A percentile compares a stretch with the other conserved stretches of the same genome.
phyloP scores from a whole-genome alignment of 139 green algal species.

The Chlamydomonas schloesseri region DNA sequence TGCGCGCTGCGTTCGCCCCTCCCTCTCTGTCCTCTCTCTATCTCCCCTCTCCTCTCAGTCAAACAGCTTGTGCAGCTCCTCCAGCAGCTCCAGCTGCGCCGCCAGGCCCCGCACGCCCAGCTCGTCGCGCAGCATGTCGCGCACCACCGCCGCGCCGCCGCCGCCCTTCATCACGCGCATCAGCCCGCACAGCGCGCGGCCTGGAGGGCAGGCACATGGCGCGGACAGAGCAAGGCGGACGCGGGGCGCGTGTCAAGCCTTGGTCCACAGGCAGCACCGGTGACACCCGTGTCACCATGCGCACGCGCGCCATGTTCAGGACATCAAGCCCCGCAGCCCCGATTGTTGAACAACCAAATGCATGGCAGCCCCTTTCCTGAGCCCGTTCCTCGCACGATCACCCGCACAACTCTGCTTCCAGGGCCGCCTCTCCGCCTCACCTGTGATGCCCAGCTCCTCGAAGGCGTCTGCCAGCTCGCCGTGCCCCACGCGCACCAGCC shows the following conservation, averaged over 20 bases:
- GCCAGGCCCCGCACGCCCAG: conserved; percentile 25
- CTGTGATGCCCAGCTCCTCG: conserved; percentile 17
- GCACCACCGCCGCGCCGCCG: conserved; percentile 28
- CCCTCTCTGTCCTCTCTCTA: not conserved
- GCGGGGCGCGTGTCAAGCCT: too few relatives aligned
- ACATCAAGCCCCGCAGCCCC: too few relatives aligned
- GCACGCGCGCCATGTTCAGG: too few relatives aligned
- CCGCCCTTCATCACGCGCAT: conserved; percentile 32
- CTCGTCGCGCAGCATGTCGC: conserved; percentile 26
- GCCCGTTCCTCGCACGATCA: too few relatives aligned
- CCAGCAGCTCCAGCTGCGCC: conserved; percentile 36
- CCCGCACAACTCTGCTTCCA: too few relatives aligned
- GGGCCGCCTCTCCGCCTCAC: too few relatives aligned
- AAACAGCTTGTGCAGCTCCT: conserved; percentile 51
- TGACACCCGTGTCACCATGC: too few relatives aligned
- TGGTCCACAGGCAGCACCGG: too few relatives aligned
- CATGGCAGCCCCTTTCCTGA: too few relatives aligned
- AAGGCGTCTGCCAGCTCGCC: conserved; percentile 15
- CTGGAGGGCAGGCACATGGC: not conserved
- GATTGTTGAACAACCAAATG: too few relatives aligned
- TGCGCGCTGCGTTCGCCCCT: too few relatives aligned
- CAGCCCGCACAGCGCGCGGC: conserved; percentile 32
- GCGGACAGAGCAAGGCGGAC: not conserved
- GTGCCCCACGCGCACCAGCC: conserved; percentile 24
- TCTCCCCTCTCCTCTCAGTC: not conserved